Base-by-base conservation (phyloP, 495 filamentous ascomycete species). In the Glarea lozoyensis region DNA sequence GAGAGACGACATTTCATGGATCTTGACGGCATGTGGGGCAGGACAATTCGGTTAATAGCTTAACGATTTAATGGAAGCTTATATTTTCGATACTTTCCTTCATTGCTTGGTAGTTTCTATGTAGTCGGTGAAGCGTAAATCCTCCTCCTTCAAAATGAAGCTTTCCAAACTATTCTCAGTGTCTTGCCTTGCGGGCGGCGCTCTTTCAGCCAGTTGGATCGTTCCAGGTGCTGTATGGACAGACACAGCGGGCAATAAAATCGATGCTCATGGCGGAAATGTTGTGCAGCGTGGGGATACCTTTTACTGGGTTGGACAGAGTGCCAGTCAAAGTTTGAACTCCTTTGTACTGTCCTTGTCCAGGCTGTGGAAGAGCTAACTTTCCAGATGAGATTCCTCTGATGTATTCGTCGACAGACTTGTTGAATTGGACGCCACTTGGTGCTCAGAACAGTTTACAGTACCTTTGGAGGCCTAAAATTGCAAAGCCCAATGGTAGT, bases 221-320 rank as follows among this genome's bases (percentile, higher is more conserved):
- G 65, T 75, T 12, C 65, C 70, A 0, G 70, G 70, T 12, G 68
- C 55, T n/a, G 72, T 69, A 13, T 75, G 70, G 70, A 72, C 67
- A 3, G 67, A 17, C 12, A 51, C 33, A 20, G 22, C 11, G 18
- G 53, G 29, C 63, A 68, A 66, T 63, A 20, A 70, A 9, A 63
- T 84, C 9, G 74, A 84, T 60, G 79, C 79, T 9, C 69, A 73
- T 44, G 69, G 69, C 31, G 68, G 65, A 1, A 37, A 27, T 2
- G 46, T 45, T 11, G 29, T 42, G 3, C 22, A 43, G 23, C 32
- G 73, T 35, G 72, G 68, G 2, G 66, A 69, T 44, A 70, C 63
- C 0, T 84, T 75, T 62, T 81, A 81, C 60, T 70, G 67, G 65
- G 35, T 68, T 23, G 67, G 67, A 10, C 62, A 68, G 6, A 57